These are phyloP conservation scores for Coprinellus aureogranulatus DNA, from an alignment of 768 basidiomycete species.

Conservation along the genomic window DNA sequence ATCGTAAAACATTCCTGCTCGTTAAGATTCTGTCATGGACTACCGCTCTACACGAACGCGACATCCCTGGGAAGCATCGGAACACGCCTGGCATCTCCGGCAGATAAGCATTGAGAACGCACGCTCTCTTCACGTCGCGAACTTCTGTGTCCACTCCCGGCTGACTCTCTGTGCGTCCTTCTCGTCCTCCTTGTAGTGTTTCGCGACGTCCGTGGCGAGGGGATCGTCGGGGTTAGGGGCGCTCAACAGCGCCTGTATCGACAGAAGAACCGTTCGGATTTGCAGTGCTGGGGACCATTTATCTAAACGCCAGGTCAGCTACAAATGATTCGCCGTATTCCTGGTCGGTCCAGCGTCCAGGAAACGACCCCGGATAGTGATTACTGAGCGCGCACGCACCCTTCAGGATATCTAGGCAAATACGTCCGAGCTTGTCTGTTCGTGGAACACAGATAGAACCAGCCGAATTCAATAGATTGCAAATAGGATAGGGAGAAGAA, in stretches of 20 bases:
- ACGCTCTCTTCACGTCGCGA: constrained; percentile 44
- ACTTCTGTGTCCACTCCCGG: constrained; percentile 93
- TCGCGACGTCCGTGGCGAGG: constrained; percentile 90
- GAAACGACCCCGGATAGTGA: neutral
- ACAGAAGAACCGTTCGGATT: constrained; percentile 95
- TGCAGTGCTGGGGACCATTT: constrained; percentile 99
- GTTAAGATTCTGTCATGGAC: neutral
- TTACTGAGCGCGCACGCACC: constrained; percentile 43
- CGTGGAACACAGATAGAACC: constrained; percentile 5
- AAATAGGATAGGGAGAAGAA: neutral
- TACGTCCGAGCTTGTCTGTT: constrained; percentile 94
- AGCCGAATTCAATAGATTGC: neutral
- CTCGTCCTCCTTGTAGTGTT: constrained; percentile 98
- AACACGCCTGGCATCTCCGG: neutral
- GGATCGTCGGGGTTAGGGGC: constrained; percentile 98
- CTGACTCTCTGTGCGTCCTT: constrained; percentile 89
- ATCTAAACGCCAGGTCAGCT: constrained; percentile 46
- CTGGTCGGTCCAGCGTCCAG: neutral
- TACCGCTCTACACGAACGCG: too few relatives aligned
- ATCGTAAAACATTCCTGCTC: constrained; percentile 5
- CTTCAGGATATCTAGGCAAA: constrained; percentile 98
- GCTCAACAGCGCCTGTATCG: constrained; percentile 93
- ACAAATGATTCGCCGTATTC: constrained; percentile 4
- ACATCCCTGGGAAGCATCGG: constrained; percentile 6
- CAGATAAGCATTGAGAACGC: constrained; percentile 7